phyloP scores from a whole-genome alignment of 2,329 filamentous ascomycete species.

The Teratosphaeria epicoccoides region DNA sequence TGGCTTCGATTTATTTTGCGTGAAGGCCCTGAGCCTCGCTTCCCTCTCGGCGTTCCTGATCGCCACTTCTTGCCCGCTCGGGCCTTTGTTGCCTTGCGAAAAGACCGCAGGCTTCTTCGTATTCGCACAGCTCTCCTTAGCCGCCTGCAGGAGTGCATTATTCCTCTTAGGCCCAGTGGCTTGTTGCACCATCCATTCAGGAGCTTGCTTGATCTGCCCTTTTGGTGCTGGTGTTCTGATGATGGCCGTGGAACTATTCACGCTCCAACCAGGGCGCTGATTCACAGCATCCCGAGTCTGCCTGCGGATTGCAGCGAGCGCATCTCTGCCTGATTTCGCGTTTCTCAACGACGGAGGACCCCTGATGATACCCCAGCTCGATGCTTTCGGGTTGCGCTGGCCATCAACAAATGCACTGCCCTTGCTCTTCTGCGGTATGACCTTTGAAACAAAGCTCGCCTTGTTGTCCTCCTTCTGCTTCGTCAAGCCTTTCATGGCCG shows the following conservation, averaged over 20 bases:
- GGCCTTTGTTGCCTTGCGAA: background rate
- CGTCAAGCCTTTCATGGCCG: slow-evolving; percentile 52
- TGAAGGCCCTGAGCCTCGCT: slow-evolving; percentile 6
- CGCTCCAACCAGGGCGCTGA: background rate
- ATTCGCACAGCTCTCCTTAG: background rate
- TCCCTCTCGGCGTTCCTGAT: slow-evolving; percentile 5
- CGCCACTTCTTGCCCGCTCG: background rate
- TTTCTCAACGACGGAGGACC: slow-evolving; percentile 7
- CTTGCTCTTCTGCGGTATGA: slow-evolving; percentile 4
- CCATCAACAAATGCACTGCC: slow-evolving; percentile 6
- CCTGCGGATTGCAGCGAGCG: slow-evolving; percentile 6
- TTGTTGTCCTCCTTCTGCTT: slow-evolving; percentile 48
- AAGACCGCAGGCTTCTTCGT: background rate
- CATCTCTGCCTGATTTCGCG: slow-evolving; percentile 10
- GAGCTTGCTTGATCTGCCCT: slow-evolving; percentile 5
- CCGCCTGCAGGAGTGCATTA: background rate
- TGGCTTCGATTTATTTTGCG: slow-evolving; percentile 2
- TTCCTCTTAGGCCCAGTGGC: background rate
- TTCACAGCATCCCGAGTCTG: slow-evolving; percentile 5
- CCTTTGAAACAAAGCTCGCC: slow-evolving; percentile 7
- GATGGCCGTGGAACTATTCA: background rate
- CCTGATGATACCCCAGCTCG: background rate
- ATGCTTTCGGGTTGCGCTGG: background rate
- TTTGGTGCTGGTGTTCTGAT: background rate
- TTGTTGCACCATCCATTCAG: slow-evolving; percentile 7